phyloP scores from a whole-genome alignment of 768 basidiomycete species.

The Boletus subparvulus region DNA sequence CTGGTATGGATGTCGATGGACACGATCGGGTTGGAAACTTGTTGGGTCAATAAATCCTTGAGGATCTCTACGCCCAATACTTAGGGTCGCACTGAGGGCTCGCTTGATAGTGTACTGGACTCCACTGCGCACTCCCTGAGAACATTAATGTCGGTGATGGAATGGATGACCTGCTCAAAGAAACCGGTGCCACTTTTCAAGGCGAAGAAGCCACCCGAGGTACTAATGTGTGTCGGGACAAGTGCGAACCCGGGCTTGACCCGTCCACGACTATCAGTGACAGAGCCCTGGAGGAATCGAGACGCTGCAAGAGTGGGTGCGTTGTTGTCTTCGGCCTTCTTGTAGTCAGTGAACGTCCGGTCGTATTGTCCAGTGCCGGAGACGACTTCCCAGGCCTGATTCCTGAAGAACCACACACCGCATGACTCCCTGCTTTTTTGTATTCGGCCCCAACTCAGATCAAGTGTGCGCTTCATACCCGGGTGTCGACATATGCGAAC shows the following conservation, averaged over 20 bases:
- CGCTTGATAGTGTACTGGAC: not conserved
- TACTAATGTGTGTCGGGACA: not conserved
- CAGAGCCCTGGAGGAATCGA: not conserved
- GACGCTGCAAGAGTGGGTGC: too few species aligned
- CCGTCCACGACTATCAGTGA: not conserved
- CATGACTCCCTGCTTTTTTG: not conserved
- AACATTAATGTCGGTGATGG: not conserved
- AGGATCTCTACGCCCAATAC: not conserved
- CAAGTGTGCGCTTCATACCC: rapidly evolving
- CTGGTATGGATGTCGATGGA: not conserved
- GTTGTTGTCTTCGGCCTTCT: too few species aligned
- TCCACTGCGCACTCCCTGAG: not conserved
- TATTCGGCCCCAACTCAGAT: not conserved
- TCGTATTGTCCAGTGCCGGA: not conserved
- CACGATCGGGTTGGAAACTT: not conserved
- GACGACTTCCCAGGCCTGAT: not conserved
- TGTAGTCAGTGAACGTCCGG: not conserved
- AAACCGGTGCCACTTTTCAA: not conserved
- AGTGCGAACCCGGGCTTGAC: not conserved
- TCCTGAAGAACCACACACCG: not conserved
- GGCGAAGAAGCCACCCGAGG: not conserved
- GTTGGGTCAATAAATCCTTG: not conserved
- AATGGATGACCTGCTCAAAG: not conserved
- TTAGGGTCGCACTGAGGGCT: not conserved
- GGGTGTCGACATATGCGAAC: not conserved